A percentile compares a stretch with the other conserved stretches of the same genome.
phyloP scores from a whole-genome alignment of 768 basidiomycete genomes.

The Calocybe indica region DNA sequence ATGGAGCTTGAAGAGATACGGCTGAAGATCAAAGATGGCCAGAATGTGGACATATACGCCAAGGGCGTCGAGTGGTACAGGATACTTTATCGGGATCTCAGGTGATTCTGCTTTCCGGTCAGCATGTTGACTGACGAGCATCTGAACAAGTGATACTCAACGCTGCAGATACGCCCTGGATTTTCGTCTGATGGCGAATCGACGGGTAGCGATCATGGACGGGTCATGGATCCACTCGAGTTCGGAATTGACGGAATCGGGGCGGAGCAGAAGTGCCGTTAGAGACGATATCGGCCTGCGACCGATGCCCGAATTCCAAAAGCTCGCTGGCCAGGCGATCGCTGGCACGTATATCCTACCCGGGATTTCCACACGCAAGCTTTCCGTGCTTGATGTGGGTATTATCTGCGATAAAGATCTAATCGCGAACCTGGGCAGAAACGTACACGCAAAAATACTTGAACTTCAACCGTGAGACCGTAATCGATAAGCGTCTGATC shows the following conservation, averaged over 20 bases:
- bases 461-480: constrained; percentile 12
- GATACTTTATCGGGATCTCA: constrained; percentile 61
- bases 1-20: constrained; percentile 60
- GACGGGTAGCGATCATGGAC: constrained; percentile 69
- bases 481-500: constrained; percentile 6
- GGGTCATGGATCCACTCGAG: constrained; percentile 57
- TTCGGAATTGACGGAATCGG: constrained; percentile 8
- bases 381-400: constrained; percentile 57
- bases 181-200: constrained; percentile 64
- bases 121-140: neutral
- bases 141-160: neutral
- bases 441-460: constrained; percentile 44
- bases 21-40: constrained; percentile 23
- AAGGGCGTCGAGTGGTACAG: constrained; percentile 84
- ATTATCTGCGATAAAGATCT: constrained; percentile 49
- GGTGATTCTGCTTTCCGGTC: constrained; percentile 29
- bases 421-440: constrained; percentile 41
- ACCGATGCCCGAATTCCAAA: constrained; percentile 55
- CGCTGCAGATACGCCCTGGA: constrained; percentile 65
- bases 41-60: constrained; percentile 58
- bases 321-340: constrained; percentile 46
- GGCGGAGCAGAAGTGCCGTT: neutral
- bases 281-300: constrained; percentile 34
- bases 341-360: constrained; percentile 25
- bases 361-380: constrained; percentile 28